phyloP scores from a whole-genome alignment of 768 basidiomycete genomes.

The Termitomyces heimii region DNA sequence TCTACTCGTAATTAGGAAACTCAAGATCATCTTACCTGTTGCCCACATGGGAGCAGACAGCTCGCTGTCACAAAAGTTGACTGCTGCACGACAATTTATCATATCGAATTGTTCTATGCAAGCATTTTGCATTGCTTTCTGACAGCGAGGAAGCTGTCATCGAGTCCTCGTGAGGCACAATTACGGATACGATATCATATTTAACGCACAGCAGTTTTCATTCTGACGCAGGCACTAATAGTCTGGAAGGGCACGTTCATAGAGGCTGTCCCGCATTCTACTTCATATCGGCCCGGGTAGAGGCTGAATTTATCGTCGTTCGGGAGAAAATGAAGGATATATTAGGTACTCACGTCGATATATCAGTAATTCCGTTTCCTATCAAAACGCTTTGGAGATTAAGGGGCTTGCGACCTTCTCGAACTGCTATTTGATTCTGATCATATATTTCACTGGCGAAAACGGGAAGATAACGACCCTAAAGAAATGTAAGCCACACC shows the following conservation, averaged over 20 bases:
- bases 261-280: conserved; percentile 56
- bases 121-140: conserved; percentile 44
- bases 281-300: conserved; percentile 45
- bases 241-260: conserved; percentile 46
- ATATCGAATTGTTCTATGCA: conserved; percentile 66
- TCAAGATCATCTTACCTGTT: conserved; percentile 28
- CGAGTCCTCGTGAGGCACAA: not conserved
- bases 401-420: conserved; percentile 49
- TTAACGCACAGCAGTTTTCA: conserved; percentile 48
- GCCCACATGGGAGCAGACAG: conserved; percentile 37
- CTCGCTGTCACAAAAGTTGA: conserved; percentile 56
- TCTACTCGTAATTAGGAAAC: not conserved
- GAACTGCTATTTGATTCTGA: conserved; percentile 49
- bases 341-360: conserved; percentile 30
- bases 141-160: conserved; percentile 62
- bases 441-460: conserved; percentile 77
- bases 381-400: conserved; percentile 69
- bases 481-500: conserved; percentile 9
- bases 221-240: conserved; percentile 51
- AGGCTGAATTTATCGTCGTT: conserved; percentile 21
- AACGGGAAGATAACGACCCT: conserved; percentile 68
- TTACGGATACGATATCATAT: conserved; percentile 10
- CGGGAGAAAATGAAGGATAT: not conserved
- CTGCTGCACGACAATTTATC: conserved; percentile 62
- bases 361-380: conserved; percentile 51